Evolutionary conservation across 139 green algal genomes (phyloP).

Genomic region (Micractinium conductrix): DNA sequence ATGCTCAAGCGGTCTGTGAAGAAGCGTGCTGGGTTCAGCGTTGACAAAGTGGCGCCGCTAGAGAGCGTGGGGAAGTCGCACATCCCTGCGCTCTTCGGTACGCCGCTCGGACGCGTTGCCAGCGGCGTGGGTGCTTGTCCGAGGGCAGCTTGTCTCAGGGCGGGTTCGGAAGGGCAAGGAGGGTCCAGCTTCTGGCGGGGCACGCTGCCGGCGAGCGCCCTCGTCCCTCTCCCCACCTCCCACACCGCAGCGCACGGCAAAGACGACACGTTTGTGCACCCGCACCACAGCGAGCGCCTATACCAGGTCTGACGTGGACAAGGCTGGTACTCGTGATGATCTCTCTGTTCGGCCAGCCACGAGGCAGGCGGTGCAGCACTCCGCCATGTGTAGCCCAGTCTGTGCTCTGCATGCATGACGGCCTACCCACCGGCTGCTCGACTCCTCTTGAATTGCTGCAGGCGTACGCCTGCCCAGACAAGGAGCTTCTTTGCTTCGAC

Average conservation of each 20-base stretch:
- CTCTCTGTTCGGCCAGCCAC: too few relatives aligned
- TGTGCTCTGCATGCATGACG: too few relatives aligned
- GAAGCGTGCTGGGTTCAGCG: slow-evolving; percentile 83
- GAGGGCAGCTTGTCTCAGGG: not conserved
- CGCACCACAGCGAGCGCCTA: slow-evolving; percentile 77
- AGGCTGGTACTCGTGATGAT: too few relatives aligned
- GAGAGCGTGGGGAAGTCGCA: slow-evolving; percentile 60
- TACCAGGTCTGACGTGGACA: too few relatives aligned
- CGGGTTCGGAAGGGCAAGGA: too few relatives aligned
- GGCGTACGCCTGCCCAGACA: slow-evolving; percentile 86
- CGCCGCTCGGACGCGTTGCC: not conserved
- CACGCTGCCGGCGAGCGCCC: not conserved
- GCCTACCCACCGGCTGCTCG: too few relatives aligned
- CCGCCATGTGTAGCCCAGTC: too few relatives aligned
- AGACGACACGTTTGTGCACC: slow-evolving; percentile 83
- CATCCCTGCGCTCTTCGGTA: slow-evolving; percentile 92
- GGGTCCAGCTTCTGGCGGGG: too few relatives aligned
- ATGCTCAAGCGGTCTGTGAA: slow-evolving; percentile 79
- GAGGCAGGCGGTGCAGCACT: too few relatives aligned
- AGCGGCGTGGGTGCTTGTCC: too few relatives aligned
- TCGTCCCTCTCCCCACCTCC: not conserved
- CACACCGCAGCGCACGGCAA: slow-evolving; percentile 67
- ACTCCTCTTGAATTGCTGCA: too few relatives aligned
- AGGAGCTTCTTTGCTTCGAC: slow-evolving; percentile 88
- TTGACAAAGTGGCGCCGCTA: slow-evolving; percentile 71